Evolutionary conservation across 345 rosid genomes (phyloP), one percentile per base, ranked within the genome.

Genomic region (Eutrema japonicum): DNA sequence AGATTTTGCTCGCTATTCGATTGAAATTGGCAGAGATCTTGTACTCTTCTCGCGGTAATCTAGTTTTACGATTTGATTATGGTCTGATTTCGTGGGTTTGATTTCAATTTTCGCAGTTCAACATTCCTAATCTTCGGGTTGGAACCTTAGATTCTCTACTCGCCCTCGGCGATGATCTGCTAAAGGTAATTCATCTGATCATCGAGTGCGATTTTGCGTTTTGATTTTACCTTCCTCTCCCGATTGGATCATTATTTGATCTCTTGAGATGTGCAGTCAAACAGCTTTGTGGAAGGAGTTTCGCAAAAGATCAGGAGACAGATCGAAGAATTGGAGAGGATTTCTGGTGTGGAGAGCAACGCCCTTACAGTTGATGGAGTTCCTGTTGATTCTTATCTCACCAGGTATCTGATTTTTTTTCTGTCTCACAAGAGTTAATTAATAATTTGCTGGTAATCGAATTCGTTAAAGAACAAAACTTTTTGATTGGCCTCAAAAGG

Each of bases 61-160:
- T 0, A 6, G 35, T 4, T 49, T 2, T 3, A 49, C 26, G 48
- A 57, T 52, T 10, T 13, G 9, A 62, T 29, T 10, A 54, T 11
- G 53, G 40, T 42, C 35, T 67, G 5, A 61, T 52, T 50, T 53
- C 36, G 7, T 58, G 10, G 6, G 6, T 36, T 57, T 56, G 7
- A 41, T 78, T 43, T 52, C 32, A 5, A 42, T 51, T 69, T 49
- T 77, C 74, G 76, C 86, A 96, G 98, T 96, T 96, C 64, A 92
- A 88, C 79, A 89, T 90, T 30, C 95, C 99, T 45, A 96, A 85
- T 87, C 99, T 96, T 72, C 97, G 97, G 11, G 99, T 92, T 10
- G 98, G 99, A 70, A 96, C 99, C 68, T 85, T 96, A 30, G 99
- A 96, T 80, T 92, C 98, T 56, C 97, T 96, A 67, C 97, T 96